Evolutionary conservation across 2,329 filamentous ascomycete species (phyloP), one percentile per base, ranked within the genome.

Genomic region (Trichophyton schoenleinii): DNA sequence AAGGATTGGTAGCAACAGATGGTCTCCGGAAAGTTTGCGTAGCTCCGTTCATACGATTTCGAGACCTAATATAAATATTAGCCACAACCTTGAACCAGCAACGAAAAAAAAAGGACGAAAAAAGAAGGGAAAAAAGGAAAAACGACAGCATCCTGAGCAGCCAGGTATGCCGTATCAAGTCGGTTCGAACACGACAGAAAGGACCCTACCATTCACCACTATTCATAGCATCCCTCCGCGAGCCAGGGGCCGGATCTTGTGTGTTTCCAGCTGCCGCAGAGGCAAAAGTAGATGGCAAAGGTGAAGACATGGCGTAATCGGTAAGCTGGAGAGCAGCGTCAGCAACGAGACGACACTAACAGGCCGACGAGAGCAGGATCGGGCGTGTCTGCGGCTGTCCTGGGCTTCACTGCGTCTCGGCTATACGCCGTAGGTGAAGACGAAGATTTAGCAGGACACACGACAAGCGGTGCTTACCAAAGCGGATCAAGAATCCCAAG

Each of bases 281-380:
- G 73, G 88, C 88, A 77, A 91, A 91, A 80, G 87, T 91, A 69
- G 88, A 89, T 70, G 87, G 85, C 74, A 90, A 82, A 78, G 87
- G 86, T 73, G 85, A 84, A 78, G 87, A 83, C 87, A 90, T 82
- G 70, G 67, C 75, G 68, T 62, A 62, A 64, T 63, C 61, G 62
- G 64, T 65, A 63, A 64, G 64, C 55, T 58, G 55, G 41, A 58
- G 36, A 34, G 25, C 28, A 59, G 2, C 6, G 18, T 58, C 55
- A 58, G 55, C 65, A 68, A 64, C 42, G 9, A 9, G 9, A 20
- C 15, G 1, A 44, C 25, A 13, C 15, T 36, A 44, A 20, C 1
- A 44, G 3, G 28, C 13, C 28, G 38, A 44, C 57, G 22, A 15
- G 28, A 55, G 34, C 3, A 55, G 20, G 13, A n/a, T n/a, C 49